Evolutionary conservation across 345 rosid genomes (phyloP), one percentile per base, ranked within the genome.

Genomic region (Carallia pectinifolia): DNA sequence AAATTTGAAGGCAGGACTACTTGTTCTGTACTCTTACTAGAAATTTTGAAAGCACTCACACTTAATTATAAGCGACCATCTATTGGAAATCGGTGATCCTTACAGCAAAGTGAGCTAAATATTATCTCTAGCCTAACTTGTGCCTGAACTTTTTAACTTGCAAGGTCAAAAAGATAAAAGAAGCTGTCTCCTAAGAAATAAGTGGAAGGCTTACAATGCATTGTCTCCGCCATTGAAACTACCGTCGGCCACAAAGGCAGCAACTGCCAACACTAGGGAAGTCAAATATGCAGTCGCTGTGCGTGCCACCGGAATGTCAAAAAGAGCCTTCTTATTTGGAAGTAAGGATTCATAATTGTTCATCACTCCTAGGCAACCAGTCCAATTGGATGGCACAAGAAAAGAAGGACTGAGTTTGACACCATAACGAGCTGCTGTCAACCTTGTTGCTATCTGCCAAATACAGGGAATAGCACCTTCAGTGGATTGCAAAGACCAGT

Each of bases 331-430:
- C 69, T 88, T 91, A 59, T 88, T 89, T 6, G 97, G 96, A 77
- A 93, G 92, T 72, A 93, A 67, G 5, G 96, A 93, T 76, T 93
- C 98, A 2, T 89, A 93, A 67, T 91, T 89, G 67, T 91, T 93
- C 92, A 93, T 88, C 18, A 93, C 96, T 58, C 98, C 98, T 67
- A 93, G 75, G 79, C 97, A 93, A 19, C 97, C 98, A 6, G 98
- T 93, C 97, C 97, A 93, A 75, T 81, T 93, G 47, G 98, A 91
- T 53, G 97, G 98, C 65, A 89, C 90, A 7, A 93, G 94, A 77
- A 93, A 93, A 12, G 98, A 93, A 0, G 94, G 98, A 80, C 97
- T 91, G 37, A 93, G 80, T 72, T 88, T 86, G 62, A 91, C 91
- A 62, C 85, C 87, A 40, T 85, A 79, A 58, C 81, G 83, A 18